Conservation (phyloP, 352 stramenopile genomes). For the Phytophthora constricta region DNA sequence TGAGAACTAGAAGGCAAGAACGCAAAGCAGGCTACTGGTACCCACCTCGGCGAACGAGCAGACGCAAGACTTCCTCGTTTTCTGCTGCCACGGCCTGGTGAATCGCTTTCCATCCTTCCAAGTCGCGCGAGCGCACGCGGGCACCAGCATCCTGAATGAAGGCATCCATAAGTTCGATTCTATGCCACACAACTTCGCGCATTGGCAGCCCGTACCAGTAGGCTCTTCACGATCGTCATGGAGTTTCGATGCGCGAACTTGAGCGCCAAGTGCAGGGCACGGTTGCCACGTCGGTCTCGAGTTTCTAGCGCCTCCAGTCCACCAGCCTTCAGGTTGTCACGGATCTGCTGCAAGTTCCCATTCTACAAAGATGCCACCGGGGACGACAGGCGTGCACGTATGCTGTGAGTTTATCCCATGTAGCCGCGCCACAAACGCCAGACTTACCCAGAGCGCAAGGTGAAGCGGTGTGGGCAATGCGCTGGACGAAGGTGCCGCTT, state of each 20-base stretch:
- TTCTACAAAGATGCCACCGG: constrained; percentile 45
- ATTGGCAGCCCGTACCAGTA: constrained; percentile 49
- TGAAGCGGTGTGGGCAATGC: constrained; percentile 50
- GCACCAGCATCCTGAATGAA: constrained; percentile 53
- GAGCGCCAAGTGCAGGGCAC: constrained; percentile 66
- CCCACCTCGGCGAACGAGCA: constrained; percentile 58
- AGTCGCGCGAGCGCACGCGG: constrained; percentile 68
- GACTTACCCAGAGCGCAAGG: constrained; percentile 64
- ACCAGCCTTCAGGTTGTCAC: constrained; percentile 31
- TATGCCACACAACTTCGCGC: background rate
- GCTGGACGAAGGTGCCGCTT: background rate
- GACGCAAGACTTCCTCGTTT: constrained; percentile 64
- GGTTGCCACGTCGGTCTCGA: constrained; percentile 62
- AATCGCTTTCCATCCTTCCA: constrained; percentile 66
- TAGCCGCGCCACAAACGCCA: background rate
- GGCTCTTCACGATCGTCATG: constrained; percentile 53
- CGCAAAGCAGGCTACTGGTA: background rate
- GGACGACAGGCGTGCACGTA: too few species aligned
- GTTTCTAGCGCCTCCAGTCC: constrained; percentile 51
- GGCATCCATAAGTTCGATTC: constrained; percentile 2
- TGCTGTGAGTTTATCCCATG: background rate
- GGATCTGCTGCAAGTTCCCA: constrained; percentile 63
- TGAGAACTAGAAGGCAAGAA: constrained; percentile 1
- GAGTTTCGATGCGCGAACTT: constrained; percentile 74
- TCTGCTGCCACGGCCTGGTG: constrained; percentile 65